Evolutionary conservation across 2,329 filamentous ascomycete genomes (phyloP).

Genomic region (Davidsoniella eucalypti): DNA sequence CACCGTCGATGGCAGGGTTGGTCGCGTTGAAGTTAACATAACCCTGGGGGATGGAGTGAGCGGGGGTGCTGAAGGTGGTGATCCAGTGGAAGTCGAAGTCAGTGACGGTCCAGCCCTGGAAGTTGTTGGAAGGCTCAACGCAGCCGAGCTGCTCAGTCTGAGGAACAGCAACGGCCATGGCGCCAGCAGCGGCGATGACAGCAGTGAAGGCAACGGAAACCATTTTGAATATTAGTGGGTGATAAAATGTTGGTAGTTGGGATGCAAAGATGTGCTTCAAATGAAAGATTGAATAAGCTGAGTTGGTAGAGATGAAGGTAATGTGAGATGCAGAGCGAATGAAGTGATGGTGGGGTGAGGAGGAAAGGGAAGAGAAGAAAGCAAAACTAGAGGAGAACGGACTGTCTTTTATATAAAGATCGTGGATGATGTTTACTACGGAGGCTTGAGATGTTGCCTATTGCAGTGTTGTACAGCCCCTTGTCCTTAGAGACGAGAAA

Average conservation of each 20-base stretch:
- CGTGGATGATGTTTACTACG: neutral
- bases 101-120: constrained; percentile 24
- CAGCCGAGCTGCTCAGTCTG: constrained; percentile 13
- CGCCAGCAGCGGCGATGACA: constrained; percentile 7
- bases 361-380: constrained; percentile 4
- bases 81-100: constrained; percentile 32
- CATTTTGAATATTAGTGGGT: constrained; percentile 7
- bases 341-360: constrained; percentile 6
- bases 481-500: neutral
- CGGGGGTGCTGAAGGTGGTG: constrained; percentile 32
- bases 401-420: constrained; percentile 2
- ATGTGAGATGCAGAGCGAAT: constrained; percentile 1
- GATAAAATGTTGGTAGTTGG: neutral
- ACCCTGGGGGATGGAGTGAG: constrained; percentile 34
- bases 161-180: constrained; percentile 6
- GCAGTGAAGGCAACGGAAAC: constrained; percentile 4
- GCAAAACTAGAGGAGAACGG: neutral
- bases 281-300: neutral
- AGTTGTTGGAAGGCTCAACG: constrained; percentile 14
- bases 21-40: constrained; percentile 32
- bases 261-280: neutral
- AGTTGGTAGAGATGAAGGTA: neutral
- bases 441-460: neutral
- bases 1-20: constrained; percentile 27
- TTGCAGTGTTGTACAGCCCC: neutral